A percentile compares a stretch with the other conserved stretches of the same genome.
Evolutionary conservation across 768 basidiomycete species (phyloP).

Genomic region (Rhodotorula graminis): DNA sequence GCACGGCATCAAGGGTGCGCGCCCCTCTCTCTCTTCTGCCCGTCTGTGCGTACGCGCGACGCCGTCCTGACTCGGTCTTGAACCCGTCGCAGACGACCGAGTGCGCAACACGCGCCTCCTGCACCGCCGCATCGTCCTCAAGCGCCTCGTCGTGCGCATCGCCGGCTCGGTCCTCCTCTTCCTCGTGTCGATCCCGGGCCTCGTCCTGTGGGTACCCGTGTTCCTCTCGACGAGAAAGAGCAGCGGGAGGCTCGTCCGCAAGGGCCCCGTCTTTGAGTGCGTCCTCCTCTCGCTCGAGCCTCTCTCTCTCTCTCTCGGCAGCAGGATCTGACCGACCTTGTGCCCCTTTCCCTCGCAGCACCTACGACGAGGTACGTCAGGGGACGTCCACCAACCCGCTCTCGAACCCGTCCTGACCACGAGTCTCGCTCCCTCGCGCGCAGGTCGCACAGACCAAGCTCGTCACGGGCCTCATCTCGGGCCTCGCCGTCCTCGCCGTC

Average conservation of each 20-base stretch:
- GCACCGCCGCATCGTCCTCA: constrained; percentile 55
- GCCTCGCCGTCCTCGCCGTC: constrained; percentile 61
- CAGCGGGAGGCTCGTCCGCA: constrained; percentile 71
- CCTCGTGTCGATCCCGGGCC: constrained; percentile 65
- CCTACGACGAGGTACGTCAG: constrained; percentile 34
- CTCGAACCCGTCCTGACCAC: background rate
- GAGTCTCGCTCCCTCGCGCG: background rate
- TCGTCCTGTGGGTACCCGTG: constrained; percentile 75
- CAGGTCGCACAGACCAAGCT: constrained; percentile 39
- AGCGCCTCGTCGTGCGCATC: constrained; percentile 63
- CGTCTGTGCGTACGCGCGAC: too few species aligned
- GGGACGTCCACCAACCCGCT: too few species aligned
- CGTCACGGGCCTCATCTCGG: constrained; percentile 71
- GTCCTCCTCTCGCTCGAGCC: background rate
- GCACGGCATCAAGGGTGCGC: constrained; percentile 59
- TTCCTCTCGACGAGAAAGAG: constrained; percentile 66
- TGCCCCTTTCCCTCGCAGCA: background rate
- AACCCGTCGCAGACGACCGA: constrained; percentile 59
- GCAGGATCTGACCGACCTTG: accelerated
- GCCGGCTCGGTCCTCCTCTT: constrained; percentile 62
- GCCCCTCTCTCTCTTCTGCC: background rate
- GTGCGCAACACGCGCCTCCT: constrained; percentile 60
- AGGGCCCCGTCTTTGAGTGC: constrained; percentile 42
- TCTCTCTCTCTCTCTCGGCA: too few species aligned
- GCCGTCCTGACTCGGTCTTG: background rate